phyloP scores from a whole-genome alignment of 805 yeast genomes.

The Candida stauntonica region DNA sequence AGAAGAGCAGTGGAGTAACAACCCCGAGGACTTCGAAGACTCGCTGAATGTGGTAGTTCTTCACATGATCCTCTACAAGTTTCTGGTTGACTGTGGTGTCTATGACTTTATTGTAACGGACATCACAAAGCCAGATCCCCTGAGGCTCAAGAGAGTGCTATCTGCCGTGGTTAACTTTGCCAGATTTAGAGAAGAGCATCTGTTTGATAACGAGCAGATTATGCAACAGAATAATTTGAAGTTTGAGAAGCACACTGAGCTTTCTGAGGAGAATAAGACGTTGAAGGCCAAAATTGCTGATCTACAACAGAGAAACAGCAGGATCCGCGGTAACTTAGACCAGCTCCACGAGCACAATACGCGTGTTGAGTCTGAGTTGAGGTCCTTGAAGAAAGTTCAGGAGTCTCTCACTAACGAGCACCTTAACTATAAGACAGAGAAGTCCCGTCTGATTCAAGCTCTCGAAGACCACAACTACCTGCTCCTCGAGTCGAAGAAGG shows the following conservation, averaged over 20 bases:
- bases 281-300: constrained; percentile 33
- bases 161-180: constrained; percentile 87
- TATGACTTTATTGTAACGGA: constrained; percentile 74
- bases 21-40: constrained; percentile 31
- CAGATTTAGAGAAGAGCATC: constrained; percentile 73
- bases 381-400: constrained; percentile 55
- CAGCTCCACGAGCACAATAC: constrained; percentile 46
- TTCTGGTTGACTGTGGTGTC: constrained; percentile 70
- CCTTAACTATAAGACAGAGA: constrained; percentile 57
- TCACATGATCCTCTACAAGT: constrained; percentile 55
- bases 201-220: constrained; percentile 62
- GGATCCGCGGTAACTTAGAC: constrained; percentile 31
- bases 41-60: constrained; percentile 50
- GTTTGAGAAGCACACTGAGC: constrained; percentile 40
- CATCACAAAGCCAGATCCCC: constrained; percentile 71
- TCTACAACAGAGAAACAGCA: constrained; percentile 29
- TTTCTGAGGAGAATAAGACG: constrained; percentile 37
- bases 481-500: constrained; percentile 51
- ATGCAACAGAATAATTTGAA: constrained; percentile 50
- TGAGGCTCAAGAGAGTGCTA: constrained; percentile 56
- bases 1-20: constrained; percentile 15
- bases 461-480: constrained; percentile 58
- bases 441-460: constrained; percentile 50
- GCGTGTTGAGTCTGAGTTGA: constrained; percentile 57
- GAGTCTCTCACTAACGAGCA: constrained; percentile 60